Evolutionary conservation across 768 basidiomycete genomes (phyloP).

Genomic region (Boletus subparvulus): DNA sequence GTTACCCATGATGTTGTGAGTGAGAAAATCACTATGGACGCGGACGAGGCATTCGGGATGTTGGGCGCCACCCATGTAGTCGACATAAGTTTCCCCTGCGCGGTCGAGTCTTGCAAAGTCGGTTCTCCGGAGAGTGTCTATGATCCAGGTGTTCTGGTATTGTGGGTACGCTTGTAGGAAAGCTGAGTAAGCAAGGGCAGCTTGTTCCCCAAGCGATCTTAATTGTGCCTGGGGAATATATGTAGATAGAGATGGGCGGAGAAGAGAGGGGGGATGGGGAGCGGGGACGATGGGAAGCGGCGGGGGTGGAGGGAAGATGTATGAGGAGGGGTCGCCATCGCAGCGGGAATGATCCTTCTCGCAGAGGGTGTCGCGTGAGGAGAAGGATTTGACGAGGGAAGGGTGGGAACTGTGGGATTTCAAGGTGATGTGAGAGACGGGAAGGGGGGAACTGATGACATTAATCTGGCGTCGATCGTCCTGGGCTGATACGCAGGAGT

Average conservation of each 20-base stretch:
- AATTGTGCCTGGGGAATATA: constrained; percentile 30
- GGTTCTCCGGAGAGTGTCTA: constrained; percentile 63
- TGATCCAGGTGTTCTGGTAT: constrained; percentile 66
- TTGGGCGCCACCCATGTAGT: constrained; percentile 83
- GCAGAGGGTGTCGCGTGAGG: constrained; percentile 44
- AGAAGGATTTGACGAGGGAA: constrained; percentile 37
- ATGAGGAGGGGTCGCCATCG: constrained; percentile 5
- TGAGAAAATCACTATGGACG: constrained; percentile 69
- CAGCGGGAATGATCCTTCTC: constrained; percentile 24
- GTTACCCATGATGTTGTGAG: constrained; percentile 68
- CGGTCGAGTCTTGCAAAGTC: constrained; percentile 62
- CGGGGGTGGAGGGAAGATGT: background rate
- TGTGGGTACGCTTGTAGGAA: constrained; percentile 52
- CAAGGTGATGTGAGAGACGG: constrained; percentile 38
- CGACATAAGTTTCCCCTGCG: constrained; percentile 73
- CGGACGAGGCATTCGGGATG: constrained; percentile 77
- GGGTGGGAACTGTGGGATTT: constrained; percentile 39
- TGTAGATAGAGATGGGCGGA: constrained; percentile 14
- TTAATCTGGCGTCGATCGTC: constrained; percentile 6
- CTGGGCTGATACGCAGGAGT: constrained; percentile 20
- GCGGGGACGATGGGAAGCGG: background rate
- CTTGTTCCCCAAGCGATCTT: constrained; percentile 32
- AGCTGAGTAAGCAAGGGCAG: constrained; percentile 43
- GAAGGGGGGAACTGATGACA: constrained; percentile 8
- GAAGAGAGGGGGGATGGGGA: background rate